These are phyloP conservation scores for Cladophialophora exuberans DNA, from an alignment of 2,329 filamentous ascomycete genomes.

Conservation along the genomic window DNA sequence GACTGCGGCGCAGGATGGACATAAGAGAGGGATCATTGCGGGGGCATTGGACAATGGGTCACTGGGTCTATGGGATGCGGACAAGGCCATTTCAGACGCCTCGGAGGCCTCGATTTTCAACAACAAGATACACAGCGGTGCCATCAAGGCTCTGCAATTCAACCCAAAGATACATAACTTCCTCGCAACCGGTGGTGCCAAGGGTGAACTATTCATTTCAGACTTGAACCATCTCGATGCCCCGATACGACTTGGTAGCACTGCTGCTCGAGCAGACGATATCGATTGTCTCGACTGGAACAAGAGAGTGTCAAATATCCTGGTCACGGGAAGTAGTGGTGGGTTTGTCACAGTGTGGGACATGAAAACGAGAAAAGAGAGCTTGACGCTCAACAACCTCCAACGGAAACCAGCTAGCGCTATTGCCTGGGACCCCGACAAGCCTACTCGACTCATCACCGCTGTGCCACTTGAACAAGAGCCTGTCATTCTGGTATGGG, in stretches of 20 bases:
- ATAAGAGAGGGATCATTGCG: conserved; percentile 86
- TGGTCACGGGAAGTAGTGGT: conserved; percentile 89
- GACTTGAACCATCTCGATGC: conserved; percentile 88
- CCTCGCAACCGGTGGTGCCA: conserved; percentile 87
- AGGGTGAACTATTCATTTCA: conserved; percentile 95
- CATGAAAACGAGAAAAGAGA: conserved; percentile 96
- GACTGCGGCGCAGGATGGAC: conserved; percentile 77
- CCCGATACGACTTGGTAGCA: conserved; percentile 85
- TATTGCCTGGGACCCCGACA: conserved; percentile 93
- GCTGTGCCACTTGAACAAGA: conserved; percentile 87
- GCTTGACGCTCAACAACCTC: conserved; percentile 84
- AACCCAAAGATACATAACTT: conserved; percentile 91
- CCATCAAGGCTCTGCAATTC: conserved; percentile 95
- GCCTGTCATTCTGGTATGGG: conserved; percentile 89
- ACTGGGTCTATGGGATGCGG: conserved; percentile 91
- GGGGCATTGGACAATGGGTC: conserved; percentile 94
- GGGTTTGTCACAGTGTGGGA: conserved; percentile 99
- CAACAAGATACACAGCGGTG: conserved; percentile 85
- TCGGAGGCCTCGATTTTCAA: conserved; percentile 81
- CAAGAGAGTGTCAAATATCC: conserved; percentile 93
- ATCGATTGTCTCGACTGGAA: conserved; percentile 98
- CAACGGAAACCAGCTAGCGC: conserved; percentile 93
- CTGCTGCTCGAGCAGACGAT: conserved; percentile 87
- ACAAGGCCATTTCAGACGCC: conserved; percentile 60
- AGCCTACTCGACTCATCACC: conserved; percentile 88